Conservation (phyloP, 179 eudicot genomes). For the Heliamphora ciliata region DNA sequence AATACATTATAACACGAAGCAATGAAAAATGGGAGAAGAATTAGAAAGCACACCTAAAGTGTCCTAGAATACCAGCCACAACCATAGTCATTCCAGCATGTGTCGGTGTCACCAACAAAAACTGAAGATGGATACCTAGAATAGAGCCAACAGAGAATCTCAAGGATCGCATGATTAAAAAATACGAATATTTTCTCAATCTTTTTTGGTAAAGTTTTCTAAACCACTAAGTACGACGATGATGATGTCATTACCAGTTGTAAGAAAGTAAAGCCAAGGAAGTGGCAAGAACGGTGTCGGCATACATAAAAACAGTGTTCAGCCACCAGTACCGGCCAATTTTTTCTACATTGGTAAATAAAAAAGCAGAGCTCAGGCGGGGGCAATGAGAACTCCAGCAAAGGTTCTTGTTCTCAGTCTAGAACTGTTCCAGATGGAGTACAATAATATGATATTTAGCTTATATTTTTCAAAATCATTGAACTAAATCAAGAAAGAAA, state of each 20-base stretch:
- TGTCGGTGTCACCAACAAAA: slow-evolving; percentile 97
- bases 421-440: not conserved
- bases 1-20: no score
- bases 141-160: slow-evolving; percentile 10
- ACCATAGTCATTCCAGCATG: slow-evolving; percentile 99
- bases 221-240: no score
- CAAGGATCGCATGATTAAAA: not conserved
- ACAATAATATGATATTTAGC: not conserved
- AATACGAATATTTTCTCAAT: not conserved
- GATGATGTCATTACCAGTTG: slow-evolving; percentile 90
- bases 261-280: slow-evolving; percentile 82
- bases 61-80: slow-evolving; percentile 89
- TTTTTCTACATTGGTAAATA: not conserved
- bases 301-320: no score
- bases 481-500: not conserved
- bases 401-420: not conserved
- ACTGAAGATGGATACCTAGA: slow-evolving; percentile 94
- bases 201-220: not conserved
- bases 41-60: slow-evolving; percentile 50
- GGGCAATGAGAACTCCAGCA: not conserved
- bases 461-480: not conserved
- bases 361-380: not conserved
- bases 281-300: no score
- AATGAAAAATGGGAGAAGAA: not conserved
- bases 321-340: not conserved